phyloP scores from a whole-genome alignment of 225 moss, liverwort and hornwort species.

The Neckera pumila region DNA sequence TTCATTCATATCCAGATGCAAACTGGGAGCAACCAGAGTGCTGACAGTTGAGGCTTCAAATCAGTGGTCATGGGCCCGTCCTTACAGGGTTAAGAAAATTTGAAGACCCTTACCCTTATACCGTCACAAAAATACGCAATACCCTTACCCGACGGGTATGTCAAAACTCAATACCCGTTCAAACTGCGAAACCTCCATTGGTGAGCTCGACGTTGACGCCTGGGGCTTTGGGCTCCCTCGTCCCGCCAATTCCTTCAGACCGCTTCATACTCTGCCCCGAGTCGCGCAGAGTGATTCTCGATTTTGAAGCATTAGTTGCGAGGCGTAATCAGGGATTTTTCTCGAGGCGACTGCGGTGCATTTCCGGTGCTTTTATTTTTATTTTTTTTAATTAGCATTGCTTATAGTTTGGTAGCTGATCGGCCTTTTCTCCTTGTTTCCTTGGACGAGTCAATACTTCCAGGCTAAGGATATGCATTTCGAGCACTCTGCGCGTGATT shows the following conservation, averaged over 20 bases:
- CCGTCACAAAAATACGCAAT: not conserved
- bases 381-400: not conserved
- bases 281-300: not conserved
- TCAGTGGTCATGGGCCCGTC: fast-evolving
- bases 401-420: not conserved
- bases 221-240: not conserved
- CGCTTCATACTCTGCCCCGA: not conserved
- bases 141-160: not conserved
- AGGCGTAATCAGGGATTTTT: not conserved
- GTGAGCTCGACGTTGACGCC: not conserved
- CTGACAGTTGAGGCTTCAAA: no score
- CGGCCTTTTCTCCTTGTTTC: not conserved
- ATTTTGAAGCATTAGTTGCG: not conserved
- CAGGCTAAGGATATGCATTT: not conserved
- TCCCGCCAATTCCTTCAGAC: not conserved
- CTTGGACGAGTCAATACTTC: not conserved
- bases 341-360: not conserved
- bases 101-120: no score
- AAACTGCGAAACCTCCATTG: not conserved
- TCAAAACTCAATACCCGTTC: not conserved
- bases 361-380: not conserved
- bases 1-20: no score
- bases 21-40: no score
- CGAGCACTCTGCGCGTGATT: not conserved
- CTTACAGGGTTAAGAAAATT: no score